Percentiles rank a stretch among this genome's conserved stretches.
phyloP scores from a whole-genome alignment of 768 basidiomycete genomes.

The Lactifluus rugatus region DNA sequence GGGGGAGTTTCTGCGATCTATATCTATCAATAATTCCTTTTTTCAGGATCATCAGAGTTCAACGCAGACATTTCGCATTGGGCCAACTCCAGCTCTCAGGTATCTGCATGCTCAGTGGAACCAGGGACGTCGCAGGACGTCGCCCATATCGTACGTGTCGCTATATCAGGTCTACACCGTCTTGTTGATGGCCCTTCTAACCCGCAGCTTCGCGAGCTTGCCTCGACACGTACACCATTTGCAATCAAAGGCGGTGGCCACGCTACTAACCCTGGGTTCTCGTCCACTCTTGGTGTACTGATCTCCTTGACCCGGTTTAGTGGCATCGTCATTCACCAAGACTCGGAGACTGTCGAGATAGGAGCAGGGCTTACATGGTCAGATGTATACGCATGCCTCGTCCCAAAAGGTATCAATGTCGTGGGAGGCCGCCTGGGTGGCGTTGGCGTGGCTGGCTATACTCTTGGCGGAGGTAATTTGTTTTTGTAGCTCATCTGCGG shows the following conservation, averaged over 20 bases:
- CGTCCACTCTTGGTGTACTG: conserved; percentile 24
- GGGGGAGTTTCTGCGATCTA: not conserved
- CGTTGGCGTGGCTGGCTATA: conserved; percentile 21
- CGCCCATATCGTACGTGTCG: not conserved
- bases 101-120: not conserved
- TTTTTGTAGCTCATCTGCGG: not conserved
- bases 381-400: conserved; percentile 22
- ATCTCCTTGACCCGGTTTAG: conserved; percentile 22
- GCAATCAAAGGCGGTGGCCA: conserved; percentile 24
- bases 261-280: conserved; percentile 20
- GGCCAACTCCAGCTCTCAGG: not conserved
- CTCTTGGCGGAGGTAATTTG: conserved; percentile 22
- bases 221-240: not conserved
- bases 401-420: conserved; percentile 19
- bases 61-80: not conserved
- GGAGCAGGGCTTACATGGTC: conserved; percentile 24
- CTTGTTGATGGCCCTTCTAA: not conserved
- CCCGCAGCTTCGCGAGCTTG: conserved; percentile 2
- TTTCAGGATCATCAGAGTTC: not conserved
- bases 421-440: conserved; percentile 22
- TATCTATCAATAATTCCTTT: not conserved
- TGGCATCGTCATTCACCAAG: conserved; percentile 7
- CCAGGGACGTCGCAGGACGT: not conserved
- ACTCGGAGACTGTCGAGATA: conserved; percentile 13
- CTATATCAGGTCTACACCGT: no score